Conservation (phyloP, 2,329 filamentous ascomycete genomes). For the Pyricularia sp. region DNA sequence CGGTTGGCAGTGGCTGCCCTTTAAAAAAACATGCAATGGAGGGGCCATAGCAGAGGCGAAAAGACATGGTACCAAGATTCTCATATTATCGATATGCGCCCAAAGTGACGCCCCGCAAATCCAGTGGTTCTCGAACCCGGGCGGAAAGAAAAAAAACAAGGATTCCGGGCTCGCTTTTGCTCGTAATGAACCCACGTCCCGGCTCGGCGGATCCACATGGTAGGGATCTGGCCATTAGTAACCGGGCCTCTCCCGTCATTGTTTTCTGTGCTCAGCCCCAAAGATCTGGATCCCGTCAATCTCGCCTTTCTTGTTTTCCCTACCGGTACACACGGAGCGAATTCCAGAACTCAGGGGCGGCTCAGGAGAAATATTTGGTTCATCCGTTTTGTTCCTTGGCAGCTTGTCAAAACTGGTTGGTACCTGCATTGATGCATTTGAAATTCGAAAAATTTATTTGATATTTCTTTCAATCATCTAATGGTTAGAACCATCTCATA, state of each 20-base stretch:
- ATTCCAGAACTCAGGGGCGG: background rate
- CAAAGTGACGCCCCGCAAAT: background rate
- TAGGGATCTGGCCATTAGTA: background rate
- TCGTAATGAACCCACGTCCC: background rate
- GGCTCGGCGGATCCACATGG: background rate
- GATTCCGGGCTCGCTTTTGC: background rate
- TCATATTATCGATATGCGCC: background rate
- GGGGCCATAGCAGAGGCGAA: background rate
- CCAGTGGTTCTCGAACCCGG: background rate
- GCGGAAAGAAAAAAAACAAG: background rate
- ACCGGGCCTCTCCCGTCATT: background rate
- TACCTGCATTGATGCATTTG: background rate
- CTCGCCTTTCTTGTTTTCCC: background rate
- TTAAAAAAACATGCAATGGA: background rate
- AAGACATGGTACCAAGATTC: background rate
- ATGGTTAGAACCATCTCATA: background rate
- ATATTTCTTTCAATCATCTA: background rate
- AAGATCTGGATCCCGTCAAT: background rate
- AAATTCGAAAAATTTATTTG: background rate
- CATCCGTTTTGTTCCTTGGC: background rate
- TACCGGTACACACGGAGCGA: background rate
- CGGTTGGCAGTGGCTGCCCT: background rate
- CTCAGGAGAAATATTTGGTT: background rate
- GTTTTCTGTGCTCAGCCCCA: background rate
- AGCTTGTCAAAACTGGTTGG: background rate